These are phyloP conservation scores for Apiotrichum porosum DNA, from an alignment of 1,284 basidiomycete species.

Conservation along the genomic window DNA sequence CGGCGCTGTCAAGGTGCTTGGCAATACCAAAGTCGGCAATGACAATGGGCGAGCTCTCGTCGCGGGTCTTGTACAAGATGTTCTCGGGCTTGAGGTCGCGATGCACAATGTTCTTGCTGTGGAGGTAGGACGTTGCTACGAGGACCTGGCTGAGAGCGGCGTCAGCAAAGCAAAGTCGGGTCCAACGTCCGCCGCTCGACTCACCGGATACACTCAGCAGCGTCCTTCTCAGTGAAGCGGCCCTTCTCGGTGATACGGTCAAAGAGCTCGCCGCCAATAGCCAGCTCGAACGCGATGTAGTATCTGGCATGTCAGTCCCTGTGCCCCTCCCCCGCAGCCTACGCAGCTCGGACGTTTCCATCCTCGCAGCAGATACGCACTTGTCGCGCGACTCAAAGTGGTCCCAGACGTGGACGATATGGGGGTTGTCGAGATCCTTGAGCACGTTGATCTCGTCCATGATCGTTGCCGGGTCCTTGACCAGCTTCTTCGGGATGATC, in stretches of 20 bases:
- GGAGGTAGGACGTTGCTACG: constrained; percentile 73
- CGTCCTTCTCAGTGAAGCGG: constrained; percentile 85
- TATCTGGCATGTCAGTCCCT: no score
- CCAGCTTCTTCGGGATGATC: constrained; percentile 84
- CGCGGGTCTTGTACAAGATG: constrained; percentile 78
- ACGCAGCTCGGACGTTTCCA: no score
- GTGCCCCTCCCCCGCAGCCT: no score
- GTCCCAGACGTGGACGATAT: constrained; percentile 63
- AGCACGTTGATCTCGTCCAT: constrained; percentile 88
- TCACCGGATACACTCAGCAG: constrained; percentile 64
- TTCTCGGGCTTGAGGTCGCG: constrained; percentile 95
- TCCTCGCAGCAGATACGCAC: no score
- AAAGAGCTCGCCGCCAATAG: constrained; percentile 83
- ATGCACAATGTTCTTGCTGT: constrained; percentile 83
- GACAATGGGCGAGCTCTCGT: constrained; percentile 70
- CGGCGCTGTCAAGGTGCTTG: constrained; percentile 71
- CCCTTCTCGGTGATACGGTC: constrained; percentile 74
- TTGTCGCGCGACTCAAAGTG: constrained; percentile 82
- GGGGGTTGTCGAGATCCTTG: constrained; percentile 76
- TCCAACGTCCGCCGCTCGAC: constrained; percentile 35
- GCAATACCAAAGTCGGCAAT: constrained; percentile 97
- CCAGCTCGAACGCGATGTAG: constrained; percentile 86
- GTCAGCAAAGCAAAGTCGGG: neutral
- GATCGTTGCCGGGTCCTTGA: constrained; percentile 79
- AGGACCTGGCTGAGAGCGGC: constrained; percentile 54